A percentile compares a stretch with the other conserved stretches of the same genome.
phyloP scores from a whole-genome alignment of 2,329 filamentous ascomycete species.

The Xylariales sp. region DNA sequence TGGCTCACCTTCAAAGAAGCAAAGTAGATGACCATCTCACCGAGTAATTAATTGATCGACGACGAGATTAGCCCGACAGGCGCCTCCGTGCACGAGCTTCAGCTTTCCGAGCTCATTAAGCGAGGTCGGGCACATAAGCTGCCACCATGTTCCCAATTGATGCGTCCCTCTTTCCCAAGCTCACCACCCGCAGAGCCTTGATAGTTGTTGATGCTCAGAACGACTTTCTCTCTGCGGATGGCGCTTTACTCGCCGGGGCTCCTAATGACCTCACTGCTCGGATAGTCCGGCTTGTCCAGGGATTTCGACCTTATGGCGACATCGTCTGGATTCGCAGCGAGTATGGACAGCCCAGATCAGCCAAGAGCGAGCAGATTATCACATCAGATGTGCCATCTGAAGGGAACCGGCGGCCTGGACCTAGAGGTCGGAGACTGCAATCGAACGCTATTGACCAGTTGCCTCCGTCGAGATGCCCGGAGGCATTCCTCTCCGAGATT shows the following conservation, averaged over 20 bases:
- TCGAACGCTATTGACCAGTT: constrained; percentile 22
- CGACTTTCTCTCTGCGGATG: constrained; percentile 70
- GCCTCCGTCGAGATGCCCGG: constrained; percentile 15
- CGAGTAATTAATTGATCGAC: no score
- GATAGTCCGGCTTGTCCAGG: constrained; percentile 60
- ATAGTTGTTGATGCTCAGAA: constrained; percentile 85
- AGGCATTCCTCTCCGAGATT: constrained; percentile 37
- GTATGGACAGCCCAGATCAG: constrained; percentile 59
- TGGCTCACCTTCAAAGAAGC: no score
- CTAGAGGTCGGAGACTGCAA: constrained; percentile 20
- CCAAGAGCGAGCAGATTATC: constrained; percentile 49
- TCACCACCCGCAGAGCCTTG: constrained; percentile 63
- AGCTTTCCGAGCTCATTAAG: no score
- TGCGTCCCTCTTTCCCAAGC: constrained; percentile 47
- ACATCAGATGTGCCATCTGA: constrained; percentile 28
- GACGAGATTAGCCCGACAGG: no score
- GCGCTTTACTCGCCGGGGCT: constrained; percentile 61
- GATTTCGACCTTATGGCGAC: constrained; percentile 67
- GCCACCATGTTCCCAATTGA: constrained; percentile 57
- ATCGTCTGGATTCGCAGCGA: constrained; percentile 83
- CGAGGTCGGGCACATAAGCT: no score
- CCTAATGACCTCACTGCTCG: constrained; percentile 63
- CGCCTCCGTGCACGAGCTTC: no score
- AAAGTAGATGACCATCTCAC: no score
- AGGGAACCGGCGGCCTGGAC: constrained; percentile 12